Evolutionary conservation across 1,284 basidiomycete genomes (phyloP), one percentile per base, ranked within the genome.

Genomic region (Cutaneotrichosporon dermatis): DNA sequence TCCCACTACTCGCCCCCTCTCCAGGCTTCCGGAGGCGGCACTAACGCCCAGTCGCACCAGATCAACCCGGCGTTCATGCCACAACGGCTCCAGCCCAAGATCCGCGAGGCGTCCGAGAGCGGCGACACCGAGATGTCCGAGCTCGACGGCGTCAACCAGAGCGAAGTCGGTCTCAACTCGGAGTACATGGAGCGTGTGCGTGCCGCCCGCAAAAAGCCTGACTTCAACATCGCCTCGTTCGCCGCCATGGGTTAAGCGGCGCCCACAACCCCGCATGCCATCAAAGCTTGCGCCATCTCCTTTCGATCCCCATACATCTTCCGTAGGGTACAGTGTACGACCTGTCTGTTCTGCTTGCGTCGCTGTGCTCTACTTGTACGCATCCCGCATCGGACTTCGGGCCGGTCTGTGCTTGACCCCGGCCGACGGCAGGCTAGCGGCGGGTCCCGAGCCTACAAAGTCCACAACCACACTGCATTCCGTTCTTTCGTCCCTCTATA

Each of bases 11-110:
- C 15, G 12, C 43, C 6, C 43, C 9, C 43, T 44, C 7, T 2
- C 43, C 43, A 2, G 2, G 4, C 9, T 40, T 40, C 12, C 1
- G 39, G 25, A 2, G 2, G 25, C 3, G 25, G 25, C 25, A 25
- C 39, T 40, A 40, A 40, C 39, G 8, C 12, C n/a, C 43, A 44
- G 61, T 42, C 54, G 36, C 62, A 63, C 53, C 54, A 58, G 42
- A 63, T 63, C 56, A 58, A 58, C 57, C 54, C 61, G 5, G 57
- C 58, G 8, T 62, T 62, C 13, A 51, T 57, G 34, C 42, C 51
- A 43, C 51, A 54, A 40, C 59, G 56, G 51, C 56, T 62, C n/a
- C 46, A 50, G 51, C 62, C 62, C 62, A 63, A 63, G 56, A 59
- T 63, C 12, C 62, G 62, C 50, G 56, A 60, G 50, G 54, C 57